Evolutionary conservation across 1,284 basidiomycete genomes (phyloP).

Genomic region (Sparassis latifolia): DNA sequence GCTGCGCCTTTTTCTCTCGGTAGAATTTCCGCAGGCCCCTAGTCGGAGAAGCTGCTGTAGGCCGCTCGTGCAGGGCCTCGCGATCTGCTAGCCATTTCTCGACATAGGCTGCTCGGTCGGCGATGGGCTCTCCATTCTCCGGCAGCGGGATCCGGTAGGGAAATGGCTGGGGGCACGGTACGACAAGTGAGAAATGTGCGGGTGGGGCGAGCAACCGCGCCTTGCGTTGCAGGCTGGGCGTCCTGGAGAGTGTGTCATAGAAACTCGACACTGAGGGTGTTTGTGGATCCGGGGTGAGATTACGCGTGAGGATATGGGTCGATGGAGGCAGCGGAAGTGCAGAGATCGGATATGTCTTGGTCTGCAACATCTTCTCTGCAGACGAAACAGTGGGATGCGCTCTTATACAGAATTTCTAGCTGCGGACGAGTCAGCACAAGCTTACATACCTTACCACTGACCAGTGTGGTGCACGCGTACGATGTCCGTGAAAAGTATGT

Average conservation of each 20-base stretch:
- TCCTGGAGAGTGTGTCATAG: constrained; percentile 40
- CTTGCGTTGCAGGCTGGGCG: constrained; percentile 71
- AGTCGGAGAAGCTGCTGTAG: neutral
- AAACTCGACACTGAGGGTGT: constrained; percentile 49
- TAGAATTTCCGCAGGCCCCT: constrained; percentile 30
- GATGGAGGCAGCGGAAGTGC: constrained; percentile 59
- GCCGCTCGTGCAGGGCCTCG: constrained; percentile 45
- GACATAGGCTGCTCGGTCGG: constrained; percentile 57
- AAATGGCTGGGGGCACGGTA: constrained; percentile 80
- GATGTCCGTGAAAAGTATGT: too few species aligned
- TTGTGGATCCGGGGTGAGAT: constrained; percentile 63
- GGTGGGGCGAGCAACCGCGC: constrained; percentile 51
- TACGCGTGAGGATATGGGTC: constrained; percentile 55
- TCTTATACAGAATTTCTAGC: neutral
- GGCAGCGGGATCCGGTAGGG: constrained; percentile 73
- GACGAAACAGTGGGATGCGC: neutral
- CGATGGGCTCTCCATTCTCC: constrained; percentile 34
- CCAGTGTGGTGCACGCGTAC: too few species aligned
- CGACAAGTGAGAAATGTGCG: constrained; percentile 78
- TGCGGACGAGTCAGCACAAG: too few species aligned
- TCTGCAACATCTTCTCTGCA: constrained; percentile 1
- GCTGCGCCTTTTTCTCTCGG: constrained; percentile 48
- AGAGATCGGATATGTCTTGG: constrained; percentile 39
- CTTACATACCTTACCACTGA: too few species aligned
- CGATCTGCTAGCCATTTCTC: constrained; percentile 65